phyloP scores from a whole-genome alignment of 441 rosid species.

The Corymbia citriodora region DNA sequence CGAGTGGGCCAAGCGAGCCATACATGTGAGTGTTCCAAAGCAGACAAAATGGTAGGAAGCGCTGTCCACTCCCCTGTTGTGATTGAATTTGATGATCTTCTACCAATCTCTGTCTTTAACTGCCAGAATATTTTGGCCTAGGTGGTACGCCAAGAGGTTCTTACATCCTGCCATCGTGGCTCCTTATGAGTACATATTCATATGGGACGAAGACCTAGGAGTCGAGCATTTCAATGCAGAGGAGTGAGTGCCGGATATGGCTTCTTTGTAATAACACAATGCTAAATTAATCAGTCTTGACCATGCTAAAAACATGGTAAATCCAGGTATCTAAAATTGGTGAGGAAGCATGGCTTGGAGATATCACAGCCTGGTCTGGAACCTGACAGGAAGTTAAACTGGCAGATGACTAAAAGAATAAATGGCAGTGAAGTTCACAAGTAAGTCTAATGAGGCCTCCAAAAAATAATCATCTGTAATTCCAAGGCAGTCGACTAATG shows the following conservation, averaged over 20 bases:
- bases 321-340: conserved; percentile 68
- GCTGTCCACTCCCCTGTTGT: background rate
- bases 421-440: conserved; percentile 79
- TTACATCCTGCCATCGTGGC: conserved; percentile 86
- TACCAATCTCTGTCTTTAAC: background rate
- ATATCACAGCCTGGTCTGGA: conserved; percentile 97
- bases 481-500: background rate
- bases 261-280: background rate
- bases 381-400: conserved; percentile 71
- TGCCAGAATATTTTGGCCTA: conserved; percentile 17
- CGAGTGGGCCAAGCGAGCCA: conserved; percentile 83
- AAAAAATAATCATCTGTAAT: background rate
- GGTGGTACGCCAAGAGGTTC: conserved; percentile 97
- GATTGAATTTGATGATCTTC: background rate
- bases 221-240: conserved; percentile 63
- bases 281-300: background rate
- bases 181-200: conserved; percentile 74
- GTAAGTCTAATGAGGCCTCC: conserved; percentile 23
- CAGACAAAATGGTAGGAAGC: conserved; percentile 69
- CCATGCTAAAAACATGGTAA: background rate
- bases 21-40: conserved; percentile 71
- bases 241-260: conserved; percentile 34
- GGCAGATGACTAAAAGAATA: conserved; percentile 96
- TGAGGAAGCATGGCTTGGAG: conserved; percentile 80
- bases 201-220: conserved; percentile 98